Evolutionary conservation across 2,329 filamentous ascomycete species (phyloP), one percentile per base, ranked within the genome.

Genomic region (Aphanoascus verrucosus): DNA sequence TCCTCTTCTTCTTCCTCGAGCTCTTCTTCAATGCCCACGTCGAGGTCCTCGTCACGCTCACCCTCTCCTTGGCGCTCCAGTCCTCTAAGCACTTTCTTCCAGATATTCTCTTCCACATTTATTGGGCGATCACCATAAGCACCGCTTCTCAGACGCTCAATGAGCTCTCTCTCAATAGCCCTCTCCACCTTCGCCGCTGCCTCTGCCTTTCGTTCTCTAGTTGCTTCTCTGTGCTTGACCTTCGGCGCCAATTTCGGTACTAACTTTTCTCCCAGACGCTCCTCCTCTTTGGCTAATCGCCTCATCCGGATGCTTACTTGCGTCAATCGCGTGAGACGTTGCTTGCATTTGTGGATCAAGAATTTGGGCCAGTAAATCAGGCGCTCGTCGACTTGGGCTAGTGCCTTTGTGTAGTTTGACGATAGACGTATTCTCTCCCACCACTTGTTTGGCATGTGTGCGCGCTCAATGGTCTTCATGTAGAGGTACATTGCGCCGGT

Each of bases 291-390:
- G 31, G 87, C 88, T 57, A 97, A 76, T 66, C 84, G 82, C 64
- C 86, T 82, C 68, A 78, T 80, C 47, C 80, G 73, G 59, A 95
- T 93, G 54, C 85, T 84, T 46, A 98, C 91, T 75, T 97, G 93
- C 49, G 88, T 94, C 64, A 98, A 69, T 47, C 93, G 78, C 8
- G 93, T 97, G 43, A 97, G 80, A 56, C 93, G 83, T 74, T 97
- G 93, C 77, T 98, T 98, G 77, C 88, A 93, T 73, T 94, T 95
- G 74, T 95, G 89, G 34, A 88, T 75, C 59, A 95, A 74, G 67
- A 94, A 96, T 69, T 95, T 94, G 53, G 91, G 90, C 75, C 89
- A 97, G 77, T 95, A 97, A 65, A 89, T 85, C 60, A 95, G 77
- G 47, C 85, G 80, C 62, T 87, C 81, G 67, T 95, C 89, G 60